phyloP scores from a whole-genome alignment of 2,329 filamentous ascomycete genomes.

The Colletotrichum sp. region DNA sequence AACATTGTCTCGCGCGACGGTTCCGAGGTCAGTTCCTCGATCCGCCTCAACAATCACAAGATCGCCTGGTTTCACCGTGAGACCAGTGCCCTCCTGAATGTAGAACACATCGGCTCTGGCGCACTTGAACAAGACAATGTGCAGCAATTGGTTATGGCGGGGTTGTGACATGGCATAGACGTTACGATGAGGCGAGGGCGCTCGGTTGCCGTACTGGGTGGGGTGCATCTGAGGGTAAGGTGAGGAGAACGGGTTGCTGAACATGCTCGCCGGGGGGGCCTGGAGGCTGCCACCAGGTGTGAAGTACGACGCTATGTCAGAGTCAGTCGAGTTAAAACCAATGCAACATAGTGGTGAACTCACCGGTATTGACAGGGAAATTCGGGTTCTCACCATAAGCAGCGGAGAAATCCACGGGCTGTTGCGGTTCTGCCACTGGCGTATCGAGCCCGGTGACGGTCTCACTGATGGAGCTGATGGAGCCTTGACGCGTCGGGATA shows the following conservation, averaged over 20 bases:
- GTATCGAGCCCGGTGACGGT: conserved; percentile 50
- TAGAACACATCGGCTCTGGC: conserved; percentile 95
- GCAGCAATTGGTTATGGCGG: conserved; percentile 72
- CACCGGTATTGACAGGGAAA: conserved; percentile 45
- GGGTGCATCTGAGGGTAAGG: conserved; percentile 47
- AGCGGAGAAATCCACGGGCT: conserved; percentile 45
- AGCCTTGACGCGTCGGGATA: conserved; percentile 67
- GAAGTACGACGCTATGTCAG: conserved; percentile 41
- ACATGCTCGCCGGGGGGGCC: conserved; percentile 38
- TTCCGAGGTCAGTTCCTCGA: conserved; percentile 92
- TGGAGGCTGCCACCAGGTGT: conserved; percentile 32
- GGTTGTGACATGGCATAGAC: conserved; percentile 66
- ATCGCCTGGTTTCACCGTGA: conserved; percentile 89
- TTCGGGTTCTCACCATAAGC: conserved; percentile 42
- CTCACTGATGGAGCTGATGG: conserved; percentile 65
- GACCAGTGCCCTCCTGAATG: conserved; percentile 91
- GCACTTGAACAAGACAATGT: conserved; percentile 96
- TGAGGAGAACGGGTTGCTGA: conserved; percentile 48
- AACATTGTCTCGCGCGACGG: conserved; percentile 86
- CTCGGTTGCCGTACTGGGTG: conserved; percentile 50
- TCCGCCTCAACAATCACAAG: conserved; percentile 98
- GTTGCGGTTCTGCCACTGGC: conserved; percentile 45
- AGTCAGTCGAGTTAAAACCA: conserved; percentile 25
- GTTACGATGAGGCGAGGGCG: conserved; percentile 65
- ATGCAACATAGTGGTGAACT: conserved; percentile 22